Evolutionary conservation across 2,329 filamentous ascomycete species (phyloP), one percentile per base, ranked within the genome.

Genomic region (Aspergillus sp.): DNA sequence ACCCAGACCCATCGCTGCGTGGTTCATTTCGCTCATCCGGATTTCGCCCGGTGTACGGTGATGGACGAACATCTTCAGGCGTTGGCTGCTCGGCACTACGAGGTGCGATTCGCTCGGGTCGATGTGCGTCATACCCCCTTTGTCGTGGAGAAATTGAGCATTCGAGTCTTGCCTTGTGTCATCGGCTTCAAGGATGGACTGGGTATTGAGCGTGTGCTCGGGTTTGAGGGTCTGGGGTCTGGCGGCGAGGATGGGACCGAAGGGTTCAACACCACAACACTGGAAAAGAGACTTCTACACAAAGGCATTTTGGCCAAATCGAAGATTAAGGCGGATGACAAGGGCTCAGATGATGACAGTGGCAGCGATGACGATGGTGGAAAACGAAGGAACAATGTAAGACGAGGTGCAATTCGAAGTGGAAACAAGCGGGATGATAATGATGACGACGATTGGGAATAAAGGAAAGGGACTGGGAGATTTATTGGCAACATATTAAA

Each of bases 21-120:
- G 1, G 75, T 83, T 26, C 81, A 84, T 58, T 84, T 84, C 61
- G 79, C 76, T 60, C 81, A 83, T 56, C 72, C 78, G 3, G 81
- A 83, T 56, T 84, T 84, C 61, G 71, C 74, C 13, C 74, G 80
- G 43, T 84, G 81, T 62, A 65, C 68, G 8, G 74, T 79, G 43
- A 84, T 84, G 81, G 80, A 83, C 57, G 68, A 67, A 39, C 78
- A 79, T 59, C 68, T 83, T 8, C 67, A 74, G 39, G 64, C 73
- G 26, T 58, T 73, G 31, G 66, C 69, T 19, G 47, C 53, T 35
- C 56, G 48, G 30, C 68, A 72, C 47, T 58, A 67, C 41, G 68
- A 71, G 42, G 62, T 69, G 10, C 62, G 66, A 5, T 75, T 75
- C 55, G 67, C 69, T 31, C 64, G 65, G 10, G 66, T 71, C 8